Base-by-base conservation (phyloP, 441 rosid genomes). In the Erysimum cheiri region DNA sequence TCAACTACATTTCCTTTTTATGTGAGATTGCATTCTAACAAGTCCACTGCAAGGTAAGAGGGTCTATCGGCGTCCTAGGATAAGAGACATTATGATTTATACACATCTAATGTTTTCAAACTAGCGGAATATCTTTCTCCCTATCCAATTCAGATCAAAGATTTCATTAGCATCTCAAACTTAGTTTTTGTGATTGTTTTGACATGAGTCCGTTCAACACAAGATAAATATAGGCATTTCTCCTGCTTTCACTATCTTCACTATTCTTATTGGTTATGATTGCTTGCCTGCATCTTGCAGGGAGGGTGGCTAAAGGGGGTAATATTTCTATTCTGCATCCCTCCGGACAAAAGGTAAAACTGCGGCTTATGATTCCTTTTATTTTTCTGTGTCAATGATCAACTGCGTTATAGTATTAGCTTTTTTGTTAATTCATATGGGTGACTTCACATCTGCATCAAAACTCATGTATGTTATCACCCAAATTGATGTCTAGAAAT, bases 51-150 rank as follows among this genome's bases (percentile, higher is more conserved):
- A 22, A 22, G 24, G 24, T 90, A 90, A 43, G 96, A 91, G 72
- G 96, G 96, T 91, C 78, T 91, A 83, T 69, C 85, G 97, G 97
- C 96, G 86, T 80, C 97, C 96, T n/a, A 85, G 85, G 87, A 96
- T 91, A 85, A 74, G 73, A 65, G 57, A 68, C 44, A 66, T 40
- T 49, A 69, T 29, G 17, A 14, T 44, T 44, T 15, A 44, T 7
- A 44, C 48, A 14, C 3, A 14, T 15, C 13, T 47, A 4, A 22
- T 19, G 52, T 19, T 47, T 41, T 47, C 52, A 17, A 47, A 19
- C 44, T 40, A 39, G n/a, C n/a, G 5, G 17, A 41, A 24, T 48
- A 48, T 10, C 8, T 22, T 22, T 8, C 3, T 0, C n/a, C 26
- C 54, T 4, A 15, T 48, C 31, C 19, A 13, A 15, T 13, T 35